Evolutionary conservation across 192 early-diverging fungal species (phyloP), one percentile per base, ranked within the genome.

Genomic region (Backusella westeae): DNA sequence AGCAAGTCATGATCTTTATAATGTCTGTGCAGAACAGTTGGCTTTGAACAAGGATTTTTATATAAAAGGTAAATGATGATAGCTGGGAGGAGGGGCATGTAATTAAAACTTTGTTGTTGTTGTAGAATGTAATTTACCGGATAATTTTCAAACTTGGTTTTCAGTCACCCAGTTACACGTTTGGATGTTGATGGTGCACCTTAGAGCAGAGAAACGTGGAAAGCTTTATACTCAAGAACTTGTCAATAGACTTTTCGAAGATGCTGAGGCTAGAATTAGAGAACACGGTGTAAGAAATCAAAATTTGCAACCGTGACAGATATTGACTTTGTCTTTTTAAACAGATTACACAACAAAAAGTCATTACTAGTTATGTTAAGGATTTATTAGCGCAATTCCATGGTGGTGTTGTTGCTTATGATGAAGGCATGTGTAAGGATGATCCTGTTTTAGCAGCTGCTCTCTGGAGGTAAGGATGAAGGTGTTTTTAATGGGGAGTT

Each of bases 121-220:
- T 53, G 29, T 82, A 90, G 87, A 78, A 6, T 90, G 89, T 69
- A 85, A 87, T 39, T 82, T 97, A 39, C 93, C 92, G 6, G 92
- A 96, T 69, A 96, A 93, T 73, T 96, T 96, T 77, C 95, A 97
- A 82, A 94, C 96, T 0, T 99, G 97, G 97, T 99, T 96, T 73
- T 88, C 89, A 23, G 88, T 96, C 32, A 96, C 94, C 0, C 89
- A 95, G 34, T 84, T 99, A 71, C 96, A 99, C 75, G 89, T 97
- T 5, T 99, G 97, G 97, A 91, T 99, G 90, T 83, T 93, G 69
- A 94, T 92, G 90, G 95, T 94, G 9, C 94, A 96, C 41, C 81
- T 94, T 17, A 87, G 93, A 59, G 88, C 90, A 6, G 89, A 92
- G 70, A 81, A 86, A 6, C 82, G 90, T 46, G 90, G 95, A 65